Percentiles rank a stretch among this genome's conserved stretches.
phyloP scores from a whole-genome alignment of 768 basidiomycete species.

The Pulveroboletus sp. region DNA sequence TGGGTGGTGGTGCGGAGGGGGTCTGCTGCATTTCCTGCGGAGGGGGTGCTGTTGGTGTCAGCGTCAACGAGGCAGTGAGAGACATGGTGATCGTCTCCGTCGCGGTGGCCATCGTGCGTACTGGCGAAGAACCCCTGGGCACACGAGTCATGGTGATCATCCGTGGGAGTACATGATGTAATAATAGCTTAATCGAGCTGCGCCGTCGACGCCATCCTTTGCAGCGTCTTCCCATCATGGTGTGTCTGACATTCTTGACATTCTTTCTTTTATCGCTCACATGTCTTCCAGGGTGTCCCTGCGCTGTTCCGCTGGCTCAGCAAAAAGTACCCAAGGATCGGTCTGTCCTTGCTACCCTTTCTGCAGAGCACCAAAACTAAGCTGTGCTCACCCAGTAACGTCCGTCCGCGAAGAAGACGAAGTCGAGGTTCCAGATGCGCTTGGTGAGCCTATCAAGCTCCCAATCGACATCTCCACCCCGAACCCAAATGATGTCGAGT shows the following conservation, averaged over 20 bases:
- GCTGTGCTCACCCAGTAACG: slow-evolving; percentile 43
- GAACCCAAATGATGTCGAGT: slow-evolving; percentile 96
- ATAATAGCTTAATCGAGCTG: neutral
- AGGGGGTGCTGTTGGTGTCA: slow-evolving; percentile 5
- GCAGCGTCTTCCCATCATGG: slow-evolving; percentile 15
- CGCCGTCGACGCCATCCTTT: neutral
- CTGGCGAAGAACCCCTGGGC: neutral
- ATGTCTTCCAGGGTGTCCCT: slow-evolving; percentile 79
- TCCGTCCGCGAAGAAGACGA: slow-evolving; percentile 88
- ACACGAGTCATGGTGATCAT: slow-evolving; percentile 17
- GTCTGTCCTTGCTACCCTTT: slow-evolving; percentile 40
- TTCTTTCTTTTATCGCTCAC: slow-evolving; percentile 9
- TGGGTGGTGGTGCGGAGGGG: slow-evolving; percentile 21
- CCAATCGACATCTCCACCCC: slow-evolving; percentile 76
- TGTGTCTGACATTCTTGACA: slow-evolving; percentile 1
- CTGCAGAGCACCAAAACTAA: neutral
- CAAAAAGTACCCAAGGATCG: slow-evolving; percentile 97
- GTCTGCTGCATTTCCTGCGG: slow-evolving; percentile 7
- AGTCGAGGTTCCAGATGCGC: slow-evolving; percentile 58
- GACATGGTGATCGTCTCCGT: slow-evolving; percentile 19
- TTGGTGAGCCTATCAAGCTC: slow-evolving; percentile 64
- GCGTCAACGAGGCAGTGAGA: slow-evolving; percentile 15
- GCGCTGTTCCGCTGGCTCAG: slow-evolving; percentile 98
- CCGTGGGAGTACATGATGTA: slow-evolving; percentile 23
- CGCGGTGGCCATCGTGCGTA: slow-evolving; percentile 21